These are phyloP conservation scores for Carex cristatella DNA, from an alignment of 176 grass and related monocot genomes.

Conservation along the genomic window DNA sequence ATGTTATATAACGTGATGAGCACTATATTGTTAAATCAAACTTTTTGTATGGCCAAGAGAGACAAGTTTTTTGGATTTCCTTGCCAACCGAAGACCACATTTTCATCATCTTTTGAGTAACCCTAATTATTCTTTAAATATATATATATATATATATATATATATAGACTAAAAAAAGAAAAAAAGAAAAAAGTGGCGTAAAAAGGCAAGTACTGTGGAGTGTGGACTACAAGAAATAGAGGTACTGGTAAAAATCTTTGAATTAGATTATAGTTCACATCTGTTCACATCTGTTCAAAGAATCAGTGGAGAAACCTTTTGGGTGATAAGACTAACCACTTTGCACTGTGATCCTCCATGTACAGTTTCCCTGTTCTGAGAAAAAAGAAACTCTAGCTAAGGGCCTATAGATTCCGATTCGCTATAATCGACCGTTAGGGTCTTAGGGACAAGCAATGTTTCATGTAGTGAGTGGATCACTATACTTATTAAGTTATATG, in stretches of 20 bases:
- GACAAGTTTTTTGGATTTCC: background rate
- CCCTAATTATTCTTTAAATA: too few relatives aligned
- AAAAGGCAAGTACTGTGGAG: background rate
- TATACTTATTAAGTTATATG: too few relatives aligned
- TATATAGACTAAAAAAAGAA: background rate
- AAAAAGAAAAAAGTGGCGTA: background rate
- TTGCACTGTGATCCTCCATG: constrained; percentile 4
- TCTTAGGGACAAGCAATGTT: background rate
- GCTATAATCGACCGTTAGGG: background rate
- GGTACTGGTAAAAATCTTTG: constrained; percentile 4
- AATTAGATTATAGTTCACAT: background rate
- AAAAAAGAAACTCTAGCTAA: background rate
- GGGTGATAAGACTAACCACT: constrained; percentile 7
- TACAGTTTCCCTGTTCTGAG: background rate
- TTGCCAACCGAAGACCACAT: too few relatives aligned
- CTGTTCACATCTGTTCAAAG: background rate
- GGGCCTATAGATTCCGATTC: background rate
- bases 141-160: too few relatives aligned
- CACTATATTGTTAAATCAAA: too few relatives aligned
- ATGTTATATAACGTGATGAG: too few relatives aligned
- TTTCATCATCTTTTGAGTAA: too few relatives aligned
- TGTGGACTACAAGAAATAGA: background rate
- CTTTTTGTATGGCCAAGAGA: background rate
- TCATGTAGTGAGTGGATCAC: background rate
- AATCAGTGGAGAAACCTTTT: constrained; percentile 7